A percentile compares a stretch with the other conserved stretches of the same genome.
These are phyloP conservation scores for Elsinoe fawcettii DNA, from an alignment of 2,329 filamentous ascomycete species.

Conservation along the genomic window DNA sequence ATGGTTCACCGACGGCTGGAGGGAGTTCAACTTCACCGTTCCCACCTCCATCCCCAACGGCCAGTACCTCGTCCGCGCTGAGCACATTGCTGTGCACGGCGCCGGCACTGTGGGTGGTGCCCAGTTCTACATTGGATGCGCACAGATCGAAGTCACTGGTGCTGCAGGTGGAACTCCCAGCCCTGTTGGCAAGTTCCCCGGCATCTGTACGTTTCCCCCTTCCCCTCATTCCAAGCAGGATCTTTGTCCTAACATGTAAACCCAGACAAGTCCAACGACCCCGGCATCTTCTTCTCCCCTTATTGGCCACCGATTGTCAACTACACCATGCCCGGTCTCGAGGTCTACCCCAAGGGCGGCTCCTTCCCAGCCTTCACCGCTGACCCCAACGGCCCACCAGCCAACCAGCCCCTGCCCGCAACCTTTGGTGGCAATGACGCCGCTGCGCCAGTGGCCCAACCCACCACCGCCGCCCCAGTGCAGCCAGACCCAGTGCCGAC, in stretches of 20 bases:
- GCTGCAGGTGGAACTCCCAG: slow-evolving; percentile 9
- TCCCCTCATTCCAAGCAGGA: neutral
- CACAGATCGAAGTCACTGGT: slow-evolving; percentile 19
- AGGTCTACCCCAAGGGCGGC: slow-evolving; percentile 1
- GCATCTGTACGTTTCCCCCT: slow-evolving; percentile 14
- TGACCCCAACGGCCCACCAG: neutral
- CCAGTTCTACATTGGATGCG: slow-evolving; percentile 34
- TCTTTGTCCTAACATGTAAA: neutral
- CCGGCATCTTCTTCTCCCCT: slow-evolving; percentile 3
- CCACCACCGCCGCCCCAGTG: no score
- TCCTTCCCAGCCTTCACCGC: neutral
- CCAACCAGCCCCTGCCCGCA: neutral
- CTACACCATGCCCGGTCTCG: neutral
- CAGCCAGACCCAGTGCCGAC: no score
- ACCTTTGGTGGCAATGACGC: neutral
- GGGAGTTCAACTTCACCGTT: slow-evolving; percentile 29
- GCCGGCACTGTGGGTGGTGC: slow-evolving; percentile 32
- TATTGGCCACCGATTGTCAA: neutral
- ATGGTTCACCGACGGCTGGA: slow-evolving; percentile 17
- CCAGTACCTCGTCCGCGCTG: slow-evolving; percentile 48
- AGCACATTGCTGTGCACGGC: slow-evolving; percentile 48
- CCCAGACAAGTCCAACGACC: neutral
- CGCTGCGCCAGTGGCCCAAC: no score
- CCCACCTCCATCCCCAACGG: slow-evolving; percentile 46
- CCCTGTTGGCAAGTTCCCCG: slow-evolving; percentile 17